Base-by-base conservation (phyloP, 352 stramenopile genomes). In the Globisporangium parvum region DNA sequence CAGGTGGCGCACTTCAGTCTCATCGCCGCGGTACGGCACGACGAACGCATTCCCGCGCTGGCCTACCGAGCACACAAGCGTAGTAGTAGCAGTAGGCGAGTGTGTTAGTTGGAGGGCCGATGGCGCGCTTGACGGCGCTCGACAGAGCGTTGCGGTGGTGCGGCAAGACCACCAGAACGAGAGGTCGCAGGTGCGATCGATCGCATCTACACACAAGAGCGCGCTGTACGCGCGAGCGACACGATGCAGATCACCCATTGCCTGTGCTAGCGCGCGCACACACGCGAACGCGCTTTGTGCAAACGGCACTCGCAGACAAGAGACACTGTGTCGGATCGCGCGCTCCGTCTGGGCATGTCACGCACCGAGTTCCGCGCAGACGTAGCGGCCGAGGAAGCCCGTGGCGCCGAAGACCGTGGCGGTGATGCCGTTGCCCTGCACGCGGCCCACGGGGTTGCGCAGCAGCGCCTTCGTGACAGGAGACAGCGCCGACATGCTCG, bases 371-470 rank as follows among this genome's bases (percentile, higher is more conserved):
- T 98, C 80, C 50, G 77, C 77, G 62, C 88, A 96, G 28, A 99
- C 84, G 73, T 99, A 98, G 57, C 94, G 88, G 24, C 96, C 96
- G 31, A 99, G 75, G 69, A 97, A 98, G 42, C 96, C 96, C 51
- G 86, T 96, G 53, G 77, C 86, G 55, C 96, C 96, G 67, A 99
- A 99, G 51, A 99, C 82, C 6, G 92, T 86, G 47, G 95, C 90
- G n/a, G 88, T 97, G 60, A 98, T 75, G 39, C 87, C 91, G 56
- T 91, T 68, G 57, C 71, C 79, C 59, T 77, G 71, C 44, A 77
- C 70, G 57, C 90, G 82, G 37, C 87, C 87, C 45, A 75, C 66
- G 40, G 85, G 81, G 71, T 89, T 76, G 66, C 83, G 84, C 66
- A 94, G 69, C 57, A 82, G 55, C 59, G 85, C 82, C 60, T 78